Evolutionary conservation across 2,329 filamentous ascomycete species (phyloP), one percentile per base, ranked within the genome.

Genomic region (Fusarium proliferatum): DNA sequence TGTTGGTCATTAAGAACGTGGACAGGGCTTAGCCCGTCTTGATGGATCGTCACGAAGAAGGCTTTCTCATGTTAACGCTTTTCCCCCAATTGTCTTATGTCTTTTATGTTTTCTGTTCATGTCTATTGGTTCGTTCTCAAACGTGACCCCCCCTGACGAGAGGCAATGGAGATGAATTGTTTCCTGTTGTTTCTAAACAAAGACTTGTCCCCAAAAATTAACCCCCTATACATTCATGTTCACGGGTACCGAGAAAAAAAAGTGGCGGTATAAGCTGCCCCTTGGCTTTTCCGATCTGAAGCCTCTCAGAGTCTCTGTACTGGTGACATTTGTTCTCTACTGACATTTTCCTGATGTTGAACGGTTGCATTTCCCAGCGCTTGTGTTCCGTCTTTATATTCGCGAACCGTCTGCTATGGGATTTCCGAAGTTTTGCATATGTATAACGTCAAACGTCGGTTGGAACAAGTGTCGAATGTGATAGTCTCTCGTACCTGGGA

Each of bases 31-130:
- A 36, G 30, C 69, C 58, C 59, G 57, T 72, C 64, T 73, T 62
- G 75, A 76, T 76, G 73, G 79, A 75, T 79, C 75, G 67, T 64
- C 73, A 79, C 78, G 76, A 77, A 59, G 45, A 80, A 77, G 79
- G 77, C 76, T 78, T 76, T 77, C 74, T 72, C 67, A 69, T 73
- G 69, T 77, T 73, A 68, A 42, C 41, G 41, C 64, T 63, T 60
- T 53, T 71, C 62, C 36, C 42, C 52, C 61, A 61, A 61, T 72
- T 69, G 58, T 58, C 51, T 65, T 46, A 72, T 72, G 63, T 76
- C 74, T 65, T 67, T 74, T 73, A 60, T 72, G 56, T 75, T 69
- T 73, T 72, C 61, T 59, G 51, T 67, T 68, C 64, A 69, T 72
- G 68, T 74, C 66, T 73, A 64, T 72, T 66, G 71, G 70, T 64